Base-by-base conservation (phyloP, 352 stramenopile species). In the Globisporangium alternatum region DNA sequence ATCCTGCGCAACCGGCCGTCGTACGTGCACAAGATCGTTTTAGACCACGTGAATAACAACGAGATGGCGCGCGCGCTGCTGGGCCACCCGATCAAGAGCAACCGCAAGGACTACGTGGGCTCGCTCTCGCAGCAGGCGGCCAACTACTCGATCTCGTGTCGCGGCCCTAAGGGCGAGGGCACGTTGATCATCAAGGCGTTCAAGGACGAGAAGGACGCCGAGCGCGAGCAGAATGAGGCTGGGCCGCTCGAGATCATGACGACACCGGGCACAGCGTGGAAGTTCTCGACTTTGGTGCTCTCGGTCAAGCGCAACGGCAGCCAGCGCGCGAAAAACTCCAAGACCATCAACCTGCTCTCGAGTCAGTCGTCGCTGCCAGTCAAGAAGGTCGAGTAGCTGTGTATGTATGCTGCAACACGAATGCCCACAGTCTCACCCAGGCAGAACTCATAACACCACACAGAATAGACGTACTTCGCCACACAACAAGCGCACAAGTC, bases 1-100 rank as follows among this genome's bases (percentile, higher is more conserved):
- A 89, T 92, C 58, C 62, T 92, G 43, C 83, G 80, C 62, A 90
- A 90, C 65, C 79, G 81, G 52, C 78, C 83, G 56, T 88, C 85
- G 62, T 92, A 92, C 76, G 81, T 90, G 66, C 83, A 90, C 76
- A 92, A 90, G 49, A 62, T 92, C 33, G 83, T 86, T 53, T 65
- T 92, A 25, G 83, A 90, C 61, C 81, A 86, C 44, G 78, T 89
- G 17, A 92, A 92, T 67, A 89, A 90, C 65, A 81, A 77, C 67
- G 73, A 82, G n/a, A 64, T 70, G 56, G 83, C 83, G 15, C 77
- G 81, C 0, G 71, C 80, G 47, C 54, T 87, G 21, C 71, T 92
- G 9, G 83, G 83, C 21, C 74, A 89, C 62, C 81, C 83, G 1
- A 89, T 92, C 58, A 89, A 83, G 66, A 88, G 83, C 63, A 83